phyloP scores from a whole-genome alignment of 2,329 filamentous ascomycete genomes.

The Penicillium occitanis region DNA sequence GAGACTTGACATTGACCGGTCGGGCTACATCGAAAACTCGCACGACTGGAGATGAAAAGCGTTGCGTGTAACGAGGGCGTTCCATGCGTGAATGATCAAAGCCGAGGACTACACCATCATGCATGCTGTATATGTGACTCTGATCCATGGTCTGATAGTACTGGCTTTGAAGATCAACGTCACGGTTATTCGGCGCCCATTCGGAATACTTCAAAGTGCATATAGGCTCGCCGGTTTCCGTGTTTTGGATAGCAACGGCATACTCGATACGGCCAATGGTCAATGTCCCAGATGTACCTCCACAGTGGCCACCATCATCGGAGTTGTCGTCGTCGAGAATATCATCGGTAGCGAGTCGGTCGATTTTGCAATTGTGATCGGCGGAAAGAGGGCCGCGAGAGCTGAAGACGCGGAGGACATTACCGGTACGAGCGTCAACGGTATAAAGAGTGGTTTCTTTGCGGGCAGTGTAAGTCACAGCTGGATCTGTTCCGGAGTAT shows the following conservation, averaged over 20 bases:
- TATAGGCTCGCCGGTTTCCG: constrained; percentile 69
- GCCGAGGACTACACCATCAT: constrained; percentile 80
- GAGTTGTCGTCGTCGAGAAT: constrained; percentile 51
- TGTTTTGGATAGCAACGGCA: constrained; percentile 78
- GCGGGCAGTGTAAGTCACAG: constrained; percentile 83
- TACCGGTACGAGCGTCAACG: constrained; percentile 81
- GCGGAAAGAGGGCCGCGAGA: constrained; percentile 68
- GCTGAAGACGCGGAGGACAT: constrained; percentile 80
- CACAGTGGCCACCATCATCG: constrained; percentile 59
- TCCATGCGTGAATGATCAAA: constrained; percentile 65
- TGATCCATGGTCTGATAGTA: constrained; percentile 79
- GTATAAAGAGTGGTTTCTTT: constrained; percentile 90
- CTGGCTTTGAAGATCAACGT: constrained; percentile 81
- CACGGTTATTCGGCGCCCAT: constrained; percentile 89
- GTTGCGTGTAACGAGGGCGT: constrained; percentile 63
- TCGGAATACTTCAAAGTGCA: constrained; percentile 91
- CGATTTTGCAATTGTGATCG: constrained; percentile 64
- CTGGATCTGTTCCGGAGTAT: constrained; percentile 70
- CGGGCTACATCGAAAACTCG: constrained; percentile 86
- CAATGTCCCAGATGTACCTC: constrained; percentile 69
- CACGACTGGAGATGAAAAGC: constrained; percentile 74
- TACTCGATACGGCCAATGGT: constrained; percentile 87
- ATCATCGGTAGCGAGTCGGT: constrained; percentile 57
- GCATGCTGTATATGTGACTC: constrained; percentile 82
- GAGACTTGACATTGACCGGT: constrained; percentile 64